Evolutionary conservation across 306 rosid species (phyloP).

Genomic region (Prinsepia uniflora): DNA sequence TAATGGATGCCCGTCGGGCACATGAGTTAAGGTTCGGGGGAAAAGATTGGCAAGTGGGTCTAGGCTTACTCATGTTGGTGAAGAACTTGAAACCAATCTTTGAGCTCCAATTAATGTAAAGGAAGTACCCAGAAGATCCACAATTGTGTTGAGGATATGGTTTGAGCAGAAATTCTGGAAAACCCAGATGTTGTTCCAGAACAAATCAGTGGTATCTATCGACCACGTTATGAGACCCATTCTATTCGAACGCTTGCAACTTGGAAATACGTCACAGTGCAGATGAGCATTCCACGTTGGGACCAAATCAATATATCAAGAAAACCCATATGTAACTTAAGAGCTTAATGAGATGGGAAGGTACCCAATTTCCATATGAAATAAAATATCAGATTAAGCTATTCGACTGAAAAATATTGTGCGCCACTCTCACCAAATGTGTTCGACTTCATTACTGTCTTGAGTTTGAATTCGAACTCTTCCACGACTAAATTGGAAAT

Average conservation of each 20-base stretch:
- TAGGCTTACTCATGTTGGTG: conserved; percentile 3
- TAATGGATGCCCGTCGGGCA: not conserved
- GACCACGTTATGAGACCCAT: not conserved
- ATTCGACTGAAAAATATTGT: too few relatives aligned
- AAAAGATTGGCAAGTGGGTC: not conserved
- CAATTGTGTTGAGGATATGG: not conserved
- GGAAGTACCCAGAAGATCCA: not conserved
- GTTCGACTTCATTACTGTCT: too few relatives aligned
- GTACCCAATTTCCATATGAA: too few relatives aligned
- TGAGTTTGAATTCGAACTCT: too few relatives aligned
- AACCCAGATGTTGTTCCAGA: not conserved
- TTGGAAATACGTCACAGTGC: not conserved
- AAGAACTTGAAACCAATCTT: not conserved
- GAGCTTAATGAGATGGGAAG: too few relatives aligned
- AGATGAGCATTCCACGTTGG: not conserved
- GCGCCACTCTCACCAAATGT: too few relatives aligned
- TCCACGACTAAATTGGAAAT: too few relatives aligned
- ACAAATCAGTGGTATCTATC: not conserved
- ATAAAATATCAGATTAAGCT: too few relatives aligned
- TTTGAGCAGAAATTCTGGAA: not conserved
- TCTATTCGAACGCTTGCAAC: not conserved
- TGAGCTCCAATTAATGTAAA: not conserved
- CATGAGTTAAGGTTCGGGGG: not conserved
- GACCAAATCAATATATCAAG: too few relatives aligned
- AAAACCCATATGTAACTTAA: not conserved